Base-by-base conservation (phyloP, 2,329 filamentous ascomycete species). In the Diaporthe nobilis region DNA sequence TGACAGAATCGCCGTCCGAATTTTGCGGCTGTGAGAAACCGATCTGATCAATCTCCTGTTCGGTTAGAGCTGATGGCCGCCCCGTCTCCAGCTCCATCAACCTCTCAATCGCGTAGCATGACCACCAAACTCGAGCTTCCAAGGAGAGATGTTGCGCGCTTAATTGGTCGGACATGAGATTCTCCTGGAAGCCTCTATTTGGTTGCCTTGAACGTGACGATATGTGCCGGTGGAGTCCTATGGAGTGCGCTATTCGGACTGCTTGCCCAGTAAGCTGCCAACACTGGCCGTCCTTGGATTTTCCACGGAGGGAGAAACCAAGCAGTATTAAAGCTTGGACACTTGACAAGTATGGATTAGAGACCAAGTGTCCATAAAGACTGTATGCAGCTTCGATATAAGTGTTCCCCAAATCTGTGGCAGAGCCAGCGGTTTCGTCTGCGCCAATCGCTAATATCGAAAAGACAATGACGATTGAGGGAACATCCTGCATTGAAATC, bases 201-300 rank as follows among this genome's bases (percentile, higher is more conserved):
- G n/a, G 49, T 25, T 60, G 75, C 7, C 39, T 71, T 42, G n/a
- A 53, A 44, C 42, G 60, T 34, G 49, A 25, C 15, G 47, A 44
- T 12, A 76, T 71, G 8, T 77, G 75, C 3, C 77, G 63, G 42
- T 81, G 80, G 9, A 81, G 78, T 25, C 80, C 80, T 17, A 81
- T 77, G 0, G 80, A 81, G 31, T 80, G 79, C 6, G 80, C 79
- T 6, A 79, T 79, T 8, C 80, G 76, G 37, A 81, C 76, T 0
- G 80, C 79, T 37, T 80, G 80, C 0, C 80, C 80, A 15, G 78
- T 68, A 1, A 79, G 73, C n/a, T 81, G 80, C 80, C 80, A 81
- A 4, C 78, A 77, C 67, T 80, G 79, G 0, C 80, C 80, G n/a
- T 81, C 80, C 31, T 79, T 79, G 7, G 72, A 71, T 1, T 76